These are phyloP conservation scores for Acanthamoeba culbertsoni DNA, from an alignment of 208 protist species.

Conservation along the genomic window DNA sequence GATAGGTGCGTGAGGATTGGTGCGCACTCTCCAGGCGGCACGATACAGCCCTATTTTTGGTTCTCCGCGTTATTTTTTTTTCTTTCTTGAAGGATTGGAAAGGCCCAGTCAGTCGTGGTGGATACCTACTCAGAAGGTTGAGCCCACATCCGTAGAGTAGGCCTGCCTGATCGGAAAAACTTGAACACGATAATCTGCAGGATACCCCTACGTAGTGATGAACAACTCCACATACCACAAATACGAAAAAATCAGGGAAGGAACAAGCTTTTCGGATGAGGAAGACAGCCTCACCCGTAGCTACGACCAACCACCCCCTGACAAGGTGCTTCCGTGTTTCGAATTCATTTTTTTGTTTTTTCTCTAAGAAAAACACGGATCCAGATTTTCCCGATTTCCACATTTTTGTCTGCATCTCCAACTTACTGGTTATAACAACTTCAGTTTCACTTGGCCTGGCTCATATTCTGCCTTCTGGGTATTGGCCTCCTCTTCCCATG, in stretches of 20 bases:
- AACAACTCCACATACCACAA: neutral
- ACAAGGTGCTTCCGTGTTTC: neutral
- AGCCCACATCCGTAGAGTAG: no score
- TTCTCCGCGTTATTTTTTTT: neutral
- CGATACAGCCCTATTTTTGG: neutral
- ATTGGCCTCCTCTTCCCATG: slow-evolving; percentile 66
- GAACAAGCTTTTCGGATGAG: neutral
- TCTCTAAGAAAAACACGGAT: neutral
- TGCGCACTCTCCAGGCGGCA: no score
- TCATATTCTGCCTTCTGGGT: slow-evolving; percentile 65
- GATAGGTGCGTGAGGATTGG: no score
- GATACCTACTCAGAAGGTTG: no score
- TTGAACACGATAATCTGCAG: neutral
- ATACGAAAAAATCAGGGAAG: neutral
- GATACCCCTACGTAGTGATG: neutral
- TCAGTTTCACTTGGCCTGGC: slow-evolving; percentile 59
- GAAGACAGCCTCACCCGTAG: neutral
- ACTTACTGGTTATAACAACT: neutral
- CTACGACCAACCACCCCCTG: neutral
- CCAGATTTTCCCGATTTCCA: neutral
- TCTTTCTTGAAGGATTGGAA: neutral
- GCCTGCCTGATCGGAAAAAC: no score
- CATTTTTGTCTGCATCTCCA: neutral
- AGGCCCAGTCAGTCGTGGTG: no score
- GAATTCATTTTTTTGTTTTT: neutral